Conservation (phyloP, 106 monocot species). For the Phalaenopsis aphrodite region DNA sequence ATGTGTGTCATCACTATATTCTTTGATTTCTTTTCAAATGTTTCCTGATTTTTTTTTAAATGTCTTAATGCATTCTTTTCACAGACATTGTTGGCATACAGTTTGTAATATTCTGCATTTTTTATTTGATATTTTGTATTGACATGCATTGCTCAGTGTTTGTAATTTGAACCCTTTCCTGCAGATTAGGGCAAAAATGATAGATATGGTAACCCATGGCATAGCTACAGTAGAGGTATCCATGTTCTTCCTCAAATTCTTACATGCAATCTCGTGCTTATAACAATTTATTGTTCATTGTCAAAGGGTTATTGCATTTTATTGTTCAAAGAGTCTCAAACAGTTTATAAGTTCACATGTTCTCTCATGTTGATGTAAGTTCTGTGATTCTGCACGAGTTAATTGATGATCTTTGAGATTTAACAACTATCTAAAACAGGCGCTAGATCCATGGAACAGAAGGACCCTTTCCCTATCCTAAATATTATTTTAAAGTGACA, state of each 20-base stretch:
- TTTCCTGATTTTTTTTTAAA: neutral
- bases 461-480: neutral
- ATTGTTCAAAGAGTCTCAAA: neutral
- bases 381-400: neutral
- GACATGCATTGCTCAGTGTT: neutral
- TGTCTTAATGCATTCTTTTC: neutral
- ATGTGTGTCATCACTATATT: neutral
- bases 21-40: neutral
- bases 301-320: neutral
- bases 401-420: neutral
- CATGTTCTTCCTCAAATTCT: neutral
- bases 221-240: conserved; percentile 78
- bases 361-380: neutral
- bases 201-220: conserved; percentile 88
- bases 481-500: neutral
- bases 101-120: neutral
- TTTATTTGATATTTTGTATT: neutral
- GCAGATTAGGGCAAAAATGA: conserved; percentile 87
- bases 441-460: neutral
- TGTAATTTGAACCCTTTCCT: neutral
- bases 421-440: neutral
- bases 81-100: neutral
- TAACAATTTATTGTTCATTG: neutral
- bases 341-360: neutral
- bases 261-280: neutral